Percentiles rank a stretch among this genome's conserved stretches.
Evolutionary conservation across 2,329 filamentous ascomycete genomes (phyloP).

Genomic region (Xylaria multiplex): DNA sequence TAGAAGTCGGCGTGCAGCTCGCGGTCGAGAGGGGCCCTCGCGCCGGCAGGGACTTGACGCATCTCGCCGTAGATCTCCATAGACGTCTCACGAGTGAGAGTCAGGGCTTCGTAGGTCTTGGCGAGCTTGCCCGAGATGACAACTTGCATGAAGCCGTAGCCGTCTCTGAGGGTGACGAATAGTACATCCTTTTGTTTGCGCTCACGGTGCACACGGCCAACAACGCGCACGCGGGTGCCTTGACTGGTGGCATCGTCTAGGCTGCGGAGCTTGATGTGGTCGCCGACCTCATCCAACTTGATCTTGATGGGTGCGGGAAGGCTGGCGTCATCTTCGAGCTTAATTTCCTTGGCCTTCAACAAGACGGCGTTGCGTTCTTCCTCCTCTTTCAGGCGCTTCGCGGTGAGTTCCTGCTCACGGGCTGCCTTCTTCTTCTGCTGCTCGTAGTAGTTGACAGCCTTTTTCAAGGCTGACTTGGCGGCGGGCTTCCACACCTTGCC

Average conservation of each 20-base stretch:
- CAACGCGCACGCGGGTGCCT: conserved; percentile 32
- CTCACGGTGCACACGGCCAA: conserved; percentile 33
- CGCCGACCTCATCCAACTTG: conserved; percentile 32
- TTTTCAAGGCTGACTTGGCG: conserved; percentile 32
- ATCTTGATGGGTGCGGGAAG: conserved; percentile 31
- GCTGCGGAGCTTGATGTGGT: conserved; percentile 30
- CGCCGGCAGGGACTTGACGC: conserved; percentile 79
- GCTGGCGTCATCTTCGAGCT: conserved; percentile 29
- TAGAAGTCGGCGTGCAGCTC: conserved; percentile 94
- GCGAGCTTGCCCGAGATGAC: conserved; percentile 72
- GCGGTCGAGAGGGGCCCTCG: conserved; percentile 82
- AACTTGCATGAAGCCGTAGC: conserved; percentile 79
- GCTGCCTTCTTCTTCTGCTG: conserved; percentile 35
- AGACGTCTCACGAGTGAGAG: conserved; percentile 86
- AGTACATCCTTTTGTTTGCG: conserved; percentile 34
- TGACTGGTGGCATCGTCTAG: conserved; percentile 20
- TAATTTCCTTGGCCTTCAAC: conserved; percentile 34
- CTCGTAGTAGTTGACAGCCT: conserved; percentile 33
- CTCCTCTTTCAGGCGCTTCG: conserved; percentile 30
- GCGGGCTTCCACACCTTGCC: conserved; percentile 32
- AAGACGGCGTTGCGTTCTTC: conserved; percentile 32
- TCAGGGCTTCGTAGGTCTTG: conserved; percentile 91
- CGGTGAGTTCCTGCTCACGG: conserved; percentile 34
- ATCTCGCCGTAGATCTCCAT: conserved; percentile 87
- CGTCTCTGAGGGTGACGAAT: conserved; percentile 36